These are phyloP conservation scores for Sarocladium strictum DNA, from an alignment of 2,329 filamentous ascomycete species.

Conservation along the genomic window DNA sequence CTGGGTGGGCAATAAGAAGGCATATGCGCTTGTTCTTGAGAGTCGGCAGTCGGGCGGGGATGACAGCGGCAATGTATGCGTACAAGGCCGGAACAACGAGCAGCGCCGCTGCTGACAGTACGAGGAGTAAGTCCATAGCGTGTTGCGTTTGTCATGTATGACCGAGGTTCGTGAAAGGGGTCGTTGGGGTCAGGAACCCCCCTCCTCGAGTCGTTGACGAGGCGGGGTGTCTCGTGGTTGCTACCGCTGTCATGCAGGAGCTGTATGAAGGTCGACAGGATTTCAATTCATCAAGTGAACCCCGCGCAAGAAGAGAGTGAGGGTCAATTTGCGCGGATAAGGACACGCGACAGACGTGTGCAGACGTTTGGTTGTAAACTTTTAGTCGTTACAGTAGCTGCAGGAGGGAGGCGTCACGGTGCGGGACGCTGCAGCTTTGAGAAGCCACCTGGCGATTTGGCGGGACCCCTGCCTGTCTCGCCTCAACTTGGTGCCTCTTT, in stretches of 20 bases:
- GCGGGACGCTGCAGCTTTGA: not conserved
- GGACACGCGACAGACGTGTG: not conserved
- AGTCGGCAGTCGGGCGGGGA: slow-evolving; percentile 52
- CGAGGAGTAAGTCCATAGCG: slow-evolving; percentile 11
- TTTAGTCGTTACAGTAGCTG: not conserved
- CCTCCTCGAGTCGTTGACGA: not conserved
- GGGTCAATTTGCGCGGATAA: not conserved
- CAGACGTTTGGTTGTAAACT: no score
- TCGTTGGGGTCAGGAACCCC: slow-evolving; percentile 1
- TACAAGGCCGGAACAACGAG: slow-evolving; percentile 45
- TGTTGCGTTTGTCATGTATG: not conserved
- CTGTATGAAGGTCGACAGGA: not conserved
- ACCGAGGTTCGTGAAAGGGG: not conserved
- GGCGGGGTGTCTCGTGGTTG: not conserved
- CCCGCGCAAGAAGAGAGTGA: not conserved
- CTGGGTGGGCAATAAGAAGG: slow-evolving; percentile 91
- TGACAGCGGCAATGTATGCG: slow-evolving; percentile 42
- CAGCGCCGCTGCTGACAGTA: slow-evolving; percentile 23
- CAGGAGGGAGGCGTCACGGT: slow-evolving; percentile 1
- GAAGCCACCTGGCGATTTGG: slow-evolving; percentile 8
- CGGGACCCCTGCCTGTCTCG: not conserved
- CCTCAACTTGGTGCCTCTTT: not conserved
- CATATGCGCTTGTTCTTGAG: slow-evolving; percentile 81
- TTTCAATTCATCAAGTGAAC: not conserved
- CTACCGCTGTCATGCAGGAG: not conserved